A percentile compares a stretch with the other conserved stretches of the same genome.
Evolutionary conservation across 73 alveolate genomes (phyloP).

Genomic region (Paramecium pentaurelia): DNA sequence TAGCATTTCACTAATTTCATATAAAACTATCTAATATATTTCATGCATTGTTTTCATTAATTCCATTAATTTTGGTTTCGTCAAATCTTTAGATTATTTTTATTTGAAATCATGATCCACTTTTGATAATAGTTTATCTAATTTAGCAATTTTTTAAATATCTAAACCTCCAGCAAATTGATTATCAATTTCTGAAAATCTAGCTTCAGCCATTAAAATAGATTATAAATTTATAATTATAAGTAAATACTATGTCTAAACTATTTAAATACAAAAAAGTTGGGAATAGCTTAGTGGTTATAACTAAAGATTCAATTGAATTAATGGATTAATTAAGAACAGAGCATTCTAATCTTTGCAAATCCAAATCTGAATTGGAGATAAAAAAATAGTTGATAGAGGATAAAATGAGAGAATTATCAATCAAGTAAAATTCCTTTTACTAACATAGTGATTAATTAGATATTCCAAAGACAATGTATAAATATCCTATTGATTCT

Average conservation of each 20-base stretch:
- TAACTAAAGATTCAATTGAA: background rate
- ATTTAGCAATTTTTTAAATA: constrained; percentile 1
- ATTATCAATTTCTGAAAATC: constrained; percentile 6
- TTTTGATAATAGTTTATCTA: background rate
- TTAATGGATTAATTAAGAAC: background rate
- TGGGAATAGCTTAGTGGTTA: background rate
- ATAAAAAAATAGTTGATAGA: background rate
- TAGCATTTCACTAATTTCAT: constrained; percentile 29
- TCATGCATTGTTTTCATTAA: constrained; percentile 33
- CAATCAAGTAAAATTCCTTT: background rate
- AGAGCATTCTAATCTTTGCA: background rate
- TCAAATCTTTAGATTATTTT: background rate
- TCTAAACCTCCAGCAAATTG: background rate
- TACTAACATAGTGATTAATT: background rate
- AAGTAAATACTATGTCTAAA: background rate
- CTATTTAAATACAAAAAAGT: background rate
- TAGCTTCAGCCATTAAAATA: background rate
- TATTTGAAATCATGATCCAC: constrained; percentile 19
- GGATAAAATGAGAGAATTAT: background rate
- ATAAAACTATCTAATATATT: constrained; percentile 2
- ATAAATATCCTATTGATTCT: background rate
- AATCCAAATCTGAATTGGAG: background rate
- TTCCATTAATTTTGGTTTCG: constrained; percentile 15
- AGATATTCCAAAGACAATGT: background rate
- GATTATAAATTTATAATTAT: background rate